Conservation (phyloP, 176 grass and related monocot genomes). For the Guadua angustifolia region DNA sequence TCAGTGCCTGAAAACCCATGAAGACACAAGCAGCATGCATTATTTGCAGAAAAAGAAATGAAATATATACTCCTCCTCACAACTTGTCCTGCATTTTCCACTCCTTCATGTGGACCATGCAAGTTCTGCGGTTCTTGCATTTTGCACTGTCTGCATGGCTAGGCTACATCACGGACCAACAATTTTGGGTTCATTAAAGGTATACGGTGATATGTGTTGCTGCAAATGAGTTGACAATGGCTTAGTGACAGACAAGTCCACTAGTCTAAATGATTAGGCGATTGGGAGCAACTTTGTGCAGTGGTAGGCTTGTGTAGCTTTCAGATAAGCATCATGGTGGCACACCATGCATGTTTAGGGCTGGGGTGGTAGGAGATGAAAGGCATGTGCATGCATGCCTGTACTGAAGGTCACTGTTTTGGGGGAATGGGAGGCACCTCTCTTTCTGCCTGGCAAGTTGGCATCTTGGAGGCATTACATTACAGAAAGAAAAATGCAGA, state of each 20-base stretch:
- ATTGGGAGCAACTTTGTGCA: conserved; percentile 14
- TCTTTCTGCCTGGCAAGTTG: conserved; percentile 23
- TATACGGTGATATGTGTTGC: conserved; percentile 7
- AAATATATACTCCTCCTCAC: background rate
- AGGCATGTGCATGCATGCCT: conserved; percentile 2
- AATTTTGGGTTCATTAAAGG: conserved; percentile 14
- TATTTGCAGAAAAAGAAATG: background rate
- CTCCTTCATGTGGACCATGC: background rate
- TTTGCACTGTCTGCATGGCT: background rate
- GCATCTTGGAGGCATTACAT: conserved; percentile 31
- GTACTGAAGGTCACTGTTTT: conserved; percentile 7
- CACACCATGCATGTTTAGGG: conserved; percentile 11
- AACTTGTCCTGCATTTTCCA: background rate
- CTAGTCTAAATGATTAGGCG: background rate
- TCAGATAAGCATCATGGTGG: conserved; percentile 37
- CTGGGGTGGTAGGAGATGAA: conserved; percentile 35
- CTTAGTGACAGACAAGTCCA: conserved; percentile 25
- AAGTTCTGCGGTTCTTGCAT: background rate
- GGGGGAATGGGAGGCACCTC: background rate
- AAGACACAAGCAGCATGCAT: background rate
- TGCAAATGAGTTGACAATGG: conserved; percentile 22
- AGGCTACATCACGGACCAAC: conserved; percentile 23
- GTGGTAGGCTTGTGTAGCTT: conserved; percentile 22
- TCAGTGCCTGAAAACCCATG: background rate
- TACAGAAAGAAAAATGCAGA: conserved; percentile 39